These are phyloP conservation scores for Durio zibethinus DNA, from an alignment of 345 rosid genomes.

Conservation along the genomic window DNA sequence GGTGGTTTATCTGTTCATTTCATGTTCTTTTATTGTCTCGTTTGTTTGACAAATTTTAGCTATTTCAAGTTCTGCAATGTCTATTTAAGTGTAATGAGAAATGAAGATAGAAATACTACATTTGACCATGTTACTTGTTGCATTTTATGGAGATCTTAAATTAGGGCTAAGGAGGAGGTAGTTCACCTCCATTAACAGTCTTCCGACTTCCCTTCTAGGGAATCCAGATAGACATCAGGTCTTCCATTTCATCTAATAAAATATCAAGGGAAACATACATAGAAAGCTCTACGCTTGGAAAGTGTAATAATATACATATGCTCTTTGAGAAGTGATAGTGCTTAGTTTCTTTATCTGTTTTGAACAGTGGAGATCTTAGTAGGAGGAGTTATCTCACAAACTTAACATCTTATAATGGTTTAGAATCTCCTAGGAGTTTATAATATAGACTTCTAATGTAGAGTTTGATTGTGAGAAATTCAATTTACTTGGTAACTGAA, in stretches of 20 bases:
- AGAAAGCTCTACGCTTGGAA: neutral
- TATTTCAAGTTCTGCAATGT: neutral
- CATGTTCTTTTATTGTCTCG: neutral
- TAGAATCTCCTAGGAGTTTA: neutral
- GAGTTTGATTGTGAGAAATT: conserved; percentile 3
- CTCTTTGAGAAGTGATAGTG: neutral
- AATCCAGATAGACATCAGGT: neutral
- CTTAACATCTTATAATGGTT: neutral
- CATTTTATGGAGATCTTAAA: neutral
- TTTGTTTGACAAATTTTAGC: neutral
- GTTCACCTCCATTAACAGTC: neutral
- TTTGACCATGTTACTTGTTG: neutral
- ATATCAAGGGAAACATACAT: neutral
- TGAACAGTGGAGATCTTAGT: neutral
- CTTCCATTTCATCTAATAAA: neutral
- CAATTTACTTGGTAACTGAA: conserved; percentile 8
- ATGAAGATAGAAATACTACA: neutral
- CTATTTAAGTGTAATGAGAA: neutral
- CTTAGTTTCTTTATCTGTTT: conserved; percentile 1
- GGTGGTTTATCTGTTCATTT: neutral
- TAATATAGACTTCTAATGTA: neutral
- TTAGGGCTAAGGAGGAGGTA: neutral
- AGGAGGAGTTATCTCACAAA: neutral
- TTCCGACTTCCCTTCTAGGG: neutral
- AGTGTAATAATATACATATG: neutral